phyloP scores from a whole-genome alignment of 2,329 filamentous ascomycete species.

The Aotearoamyces nothofagi region DNA sequence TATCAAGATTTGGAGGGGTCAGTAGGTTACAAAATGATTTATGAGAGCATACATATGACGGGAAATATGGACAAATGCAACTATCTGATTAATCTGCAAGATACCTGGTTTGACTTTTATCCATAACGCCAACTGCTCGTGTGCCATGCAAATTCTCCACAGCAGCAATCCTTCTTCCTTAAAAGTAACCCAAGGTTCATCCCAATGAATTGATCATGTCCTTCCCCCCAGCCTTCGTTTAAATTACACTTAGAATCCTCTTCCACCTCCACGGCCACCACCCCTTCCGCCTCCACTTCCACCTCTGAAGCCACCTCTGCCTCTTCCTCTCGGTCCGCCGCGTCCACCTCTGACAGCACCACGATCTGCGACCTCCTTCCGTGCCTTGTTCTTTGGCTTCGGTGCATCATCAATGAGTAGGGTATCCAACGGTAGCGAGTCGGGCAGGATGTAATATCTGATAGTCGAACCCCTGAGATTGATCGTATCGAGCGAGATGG shows the following conservation, averaged over 20 bases:
- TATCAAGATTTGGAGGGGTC: slow-evolving; percentile 63
- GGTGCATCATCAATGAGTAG: slow-evolving; percentile 91
- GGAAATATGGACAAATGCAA: background rate
- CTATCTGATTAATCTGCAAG: background rate
- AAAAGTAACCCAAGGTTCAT: no score
- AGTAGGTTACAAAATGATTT: no score
- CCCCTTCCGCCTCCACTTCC: slow-evolving; percentile 36
- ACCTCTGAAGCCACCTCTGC: slow-evolving; percentile 26
- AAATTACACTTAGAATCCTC: slow-evolving; percentile 23
- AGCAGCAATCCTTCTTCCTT: no score
- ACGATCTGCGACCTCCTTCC: slow-evolving; percentile 65
- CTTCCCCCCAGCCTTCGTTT: no score
- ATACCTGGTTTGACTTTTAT: slow-evolving; percentile 1
- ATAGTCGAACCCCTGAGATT: slow-evolving; percentile 94
- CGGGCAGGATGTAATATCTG: slow-evolving; percentile 90
- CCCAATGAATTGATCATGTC: no score
- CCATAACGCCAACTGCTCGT: slow-evolving; percentile 2
- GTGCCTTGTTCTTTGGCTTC: slow-evolving; percentile 98
- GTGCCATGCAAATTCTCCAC: slow-evolving; percentile 3
- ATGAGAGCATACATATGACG: no score
- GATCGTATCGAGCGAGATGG: slow-evolving; percentile 83
- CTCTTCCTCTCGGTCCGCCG: slow-evolving; percentile 29
- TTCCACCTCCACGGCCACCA: slow-evolving; percentile 31
- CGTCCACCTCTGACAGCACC: slow-evolving; percentile 33
- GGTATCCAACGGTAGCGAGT: slow-evolving; percentile 88